Evolutionary conservation across 495 filamentous ascomycete species (phyloP).

Genomic region (Achaetomiella virescens): DNA sequence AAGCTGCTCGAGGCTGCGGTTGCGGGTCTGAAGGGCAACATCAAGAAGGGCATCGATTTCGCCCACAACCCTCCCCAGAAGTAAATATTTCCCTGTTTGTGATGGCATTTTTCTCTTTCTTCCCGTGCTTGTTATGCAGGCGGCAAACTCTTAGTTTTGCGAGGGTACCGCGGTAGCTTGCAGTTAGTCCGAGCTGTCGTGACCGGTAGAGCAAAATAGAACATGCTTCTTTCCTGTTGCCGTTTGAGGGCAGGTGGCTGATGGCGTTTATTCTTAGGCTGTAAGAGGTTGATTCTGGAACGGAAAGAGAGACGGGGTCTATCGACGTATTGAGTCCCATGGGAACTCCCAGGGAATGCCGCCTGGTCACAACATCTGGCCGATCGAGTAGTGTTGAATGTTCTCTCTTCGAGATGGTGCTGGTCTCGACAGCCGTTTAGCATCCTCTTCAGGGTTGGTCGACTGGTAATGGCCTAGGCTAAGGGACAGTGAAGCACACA

Average conservation of each 20-base stretch:
- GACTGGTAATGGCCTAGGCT: no score
- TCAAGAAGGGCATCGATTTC: conserved; percentile 88
- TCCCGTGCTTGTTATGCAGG: not conserved
- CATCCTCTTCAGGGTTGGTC: no score
- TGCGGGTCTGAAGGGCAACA: conserved; percentile 79
- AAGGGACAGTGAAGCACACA: no score
- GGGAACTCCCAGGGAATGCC: no score
- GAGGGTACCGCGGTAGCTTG: conserved; percentile 1
- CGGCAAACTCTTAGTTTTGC: not conserved
- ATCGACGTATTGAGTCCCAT: no score
- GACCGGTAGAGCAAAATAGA: conserved; percentile 32
- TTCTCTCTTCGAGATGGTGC: no score
- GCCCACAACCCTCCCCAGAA: conserved; percentile 60
- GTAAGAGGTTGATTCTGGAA: conserved; percentile 5
- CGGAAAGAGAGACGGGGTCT: no score
- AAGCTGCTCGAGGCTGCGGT: conserved; percentile 69
- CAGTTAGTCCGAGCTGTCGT: conserved; percentile 8
- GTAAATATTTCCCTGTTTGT: conserved; percentile 27
- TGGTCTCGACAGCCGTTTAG: no score
- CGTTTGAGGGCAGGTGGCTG: conserved; percentile 18
- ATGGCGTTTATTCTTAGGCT: conserved; percentile 17
- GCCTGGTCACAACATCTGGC: no score
- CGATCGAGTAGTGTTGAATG: no score
- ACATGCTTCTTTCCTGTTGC: conserved; percentile 10
- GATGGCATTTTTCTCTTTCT: not conserved